Percentiles rank a stretch among this genome's conserved stretches.
Conservation (phyloP, 352 stramenopile species). For the Phytopythium montanum region DNA sequence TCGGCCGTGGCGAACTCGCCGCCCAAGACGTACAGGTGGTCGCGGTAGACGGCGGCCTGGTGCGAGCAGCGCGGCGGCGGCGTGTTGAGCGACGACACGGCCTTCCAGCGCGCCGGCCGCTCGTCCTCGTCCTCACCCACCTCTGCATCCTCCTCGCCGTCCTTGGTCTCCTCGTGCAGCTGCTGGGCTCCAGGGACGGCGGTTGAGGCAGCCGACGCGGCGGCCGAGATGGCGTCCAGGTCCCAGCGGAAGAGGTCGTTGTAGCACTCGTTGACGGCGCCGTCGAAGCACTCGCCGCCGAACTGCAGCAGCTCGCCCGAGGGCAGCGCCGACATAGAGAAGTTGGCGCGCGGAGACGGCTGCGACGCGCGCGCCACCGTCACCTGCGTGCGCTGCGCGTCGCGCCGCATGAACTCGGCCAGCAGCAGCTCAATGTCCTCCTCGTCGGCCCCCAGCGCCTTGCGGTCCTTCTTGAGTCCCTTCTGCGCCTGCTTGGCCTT, state of each 20-base stretch:
- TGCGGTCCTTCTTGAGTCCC: conserved; percentile 75
- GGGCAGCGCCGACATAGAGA: conserved; percentile 67
- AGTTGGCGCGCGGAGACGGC: conserved; percentile 72
- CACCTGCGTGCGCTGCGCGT: conserved; percentile 67
- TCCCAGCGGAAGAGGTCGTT: conserved; percentile 96
- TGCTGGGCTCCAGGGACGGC: conserved; percentile 12
- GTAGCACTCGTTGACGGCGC: conserved; percentile 94
- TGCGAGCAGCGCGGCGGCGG: conserved; percentile 93
- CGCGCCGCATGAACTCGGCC: conserved; percentile 77
- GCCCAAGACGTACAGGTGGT: conserved; percentile 97
- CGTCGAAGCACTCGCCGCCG: conserved; percentile 98
- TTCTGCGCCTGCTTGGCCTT: conserved; percentile 72
- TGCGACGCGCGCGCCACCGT: conserved; percentile 44
- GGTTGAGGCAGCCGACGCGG: not conserved
- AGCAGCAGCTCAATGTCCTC: conserved; percentile 82
- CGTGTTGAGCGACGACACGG: conserved; percentile 87
- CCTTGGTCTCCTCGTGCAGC: conserved; percentile 15
- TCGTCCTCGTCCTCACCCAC: conserved; percentile 16
- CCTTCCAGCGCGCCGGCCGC: conserved; percentile 71
- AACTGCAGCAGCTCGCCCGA: conserved; percentile 91
- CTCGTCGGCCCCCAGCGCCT: conserved; percentile 68
- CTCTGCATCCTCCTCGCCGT: conserved; percentile 4
- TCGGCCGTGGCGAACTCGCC: conserved; percentile 96
- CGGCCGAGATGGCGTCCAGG: conserved; percentile 54
- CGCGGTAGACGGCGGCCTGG: conserved; percentile 92